Evolutionary conservation across 2,329 filamentous ascomycete genomes (phyloP).

Genomic region (Teratosphaeria epicoccoides): DNA sequence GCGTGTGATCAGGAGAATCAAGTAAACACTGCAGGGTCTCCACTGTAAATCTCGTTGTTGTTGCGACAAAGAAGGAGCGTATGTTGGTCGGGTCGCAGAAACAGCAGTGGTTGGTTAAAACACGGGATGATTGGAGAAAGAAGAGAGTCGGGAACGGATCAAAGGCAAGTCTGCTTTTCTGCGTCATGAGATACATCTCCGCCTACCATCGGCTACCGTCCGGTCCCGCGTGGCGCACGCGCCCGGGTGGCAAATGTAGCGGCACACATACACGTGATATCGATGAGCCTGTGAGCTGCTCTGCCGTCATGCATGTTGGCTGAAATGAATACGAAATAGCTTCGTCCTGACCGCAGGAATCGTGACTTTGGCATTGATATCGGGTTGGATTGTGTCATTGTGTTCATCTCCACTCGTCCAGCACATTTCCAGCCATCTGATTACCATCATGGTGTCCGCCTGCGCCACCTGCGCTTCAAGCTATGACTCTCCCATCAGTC

Average conservation of each 20-base stretch:
- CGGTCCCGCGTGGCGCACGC: not conserved
- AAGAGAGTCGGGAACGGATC: not conserved
- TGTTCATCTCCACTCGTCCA: not conserved
- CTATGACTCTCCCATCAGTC: slow-evolving; percentile 15
- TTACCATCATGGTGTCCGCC: slow-evolving; percentile 12
- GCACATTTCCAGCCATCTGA: too few species aligned
- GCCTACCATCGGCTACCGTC: not conserved
- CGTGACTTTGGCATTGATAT: not conserved
- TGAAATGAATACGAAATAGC: not conserved
- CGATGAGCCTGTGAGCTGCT: slow-evolving; percentile 1
- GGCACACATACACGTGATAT: not conserved
- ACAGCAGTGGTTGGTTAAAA: not conserved
- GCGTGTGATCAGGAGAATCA: not conserved
- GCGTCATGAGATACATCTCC: not conserved
- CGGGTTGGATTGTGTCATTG: not conserved
- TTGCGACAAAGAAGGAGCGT: slow-evolving; percentile 8
- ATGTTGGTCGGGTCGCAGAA: slow-evolving; percentile 4
- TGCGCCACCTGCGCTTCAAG: slow-evolving; percentile 25
- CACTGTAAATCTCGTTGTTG: not conserved
- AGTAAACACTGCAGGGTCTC: not conserved
- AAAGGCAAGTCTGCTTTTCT: not conserved
- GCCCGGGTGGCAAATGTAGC: slow-evolving; percentile 5
- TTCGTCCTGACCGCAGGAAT: too few species aligned
- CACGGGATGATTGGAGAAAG: not conserved
- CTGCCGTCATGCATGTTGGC: slow-evolving; percentile 3